phyloP scores from a whole-genome alignment of 75 land plant genomes.

The Cryptomeria japonica region DNA sequence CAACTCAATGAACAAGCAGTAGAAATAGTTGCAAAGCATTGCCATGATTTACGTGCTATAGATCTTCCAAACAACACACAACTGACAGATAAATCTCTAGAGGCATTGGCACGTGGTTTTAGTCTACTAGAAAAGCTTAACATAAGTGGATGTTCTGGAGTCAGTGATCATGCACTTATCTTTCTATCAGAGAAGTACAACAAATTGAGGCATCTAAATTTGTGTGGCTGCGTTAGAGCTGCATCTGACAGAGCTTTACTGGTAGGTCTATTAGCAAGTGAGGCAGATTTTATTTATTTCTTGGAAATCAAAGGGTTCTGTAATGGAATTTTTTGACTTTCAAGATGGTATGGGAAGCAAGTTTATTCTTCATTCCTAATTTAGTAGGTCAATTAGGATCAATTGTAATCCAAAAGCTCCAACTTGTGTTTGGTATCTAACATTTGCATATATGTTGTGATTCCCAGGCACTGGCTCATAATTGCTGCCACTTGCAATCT shows the following conservation, averaged over 20 bases:
- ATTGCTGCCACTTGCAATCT: slow-evolving; percentile 67
- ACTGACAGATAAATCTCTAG: slow-evolving; percentile 74
- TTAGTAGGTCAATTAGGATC: slow-evolving; percentile 1
- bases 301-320: neutral
- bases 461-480: slow-evolving; percentile 79
- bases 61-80: slow-evolving; percentile 78
- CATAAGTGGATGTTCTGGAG: slow-evolving; percentile 82
- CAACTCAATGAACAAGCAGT: slow-evolving; percentile 79
- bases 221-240: slow-evolving; percentile 90
- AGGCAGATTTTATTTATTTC: neutral
- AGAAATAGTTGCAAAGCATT: slow-evolving; percentile 58
- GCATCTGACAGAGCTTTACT: slow-evolving; percentile 77
- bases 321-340: neutral
- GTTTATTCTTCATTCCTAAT: neutral
- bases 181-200: slow-evolving; percentile 55
- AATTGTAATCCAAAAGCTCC: neutral
- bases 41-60: slow-evolving; percentile 78
- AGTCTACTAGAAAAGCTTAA: slow-evolving; percentile 69
- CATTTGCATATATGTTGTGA: neutral
- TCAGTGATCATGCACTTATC: slow-evolving; percentile 74
- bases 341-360: neutral
- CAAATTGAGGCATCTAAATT: slow-evolving; percentile 67
- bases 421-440: neutral
- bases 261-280: slow-evolving; percentile 26
- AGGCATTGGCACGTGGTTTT: slow-evolving; percentile 78